Evolutionary conservation across 2,329 filamentous ascomycete species (phyloP).

Genomic region (Epichloe sibirici): DNA sequence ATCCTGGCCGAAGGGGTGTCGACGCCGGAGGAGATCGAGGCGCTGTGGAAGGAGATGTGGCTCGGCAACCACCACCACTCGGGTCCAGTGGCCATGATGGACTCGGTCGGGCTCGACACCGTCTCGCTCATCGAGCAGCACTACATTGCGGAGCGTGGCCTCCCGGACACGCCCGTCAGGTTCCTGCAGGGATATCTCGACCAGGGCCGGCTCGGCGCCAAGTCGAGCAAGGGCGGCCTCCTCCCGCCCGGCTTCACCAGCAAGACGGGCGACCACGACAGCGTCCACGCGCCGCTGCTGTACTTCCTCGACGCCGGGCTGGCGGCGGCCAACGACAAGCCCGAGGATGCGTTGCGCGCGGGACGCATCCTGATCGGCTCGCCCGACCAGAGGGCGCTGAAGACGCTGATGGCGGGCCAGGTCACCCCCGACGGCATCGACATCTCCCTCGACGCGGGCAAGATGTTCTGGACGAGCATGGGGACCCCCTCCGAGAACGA

Average conservation of each 20-base stretch:
- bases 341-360: constrained; percentile 1
- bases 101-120: constrained; percentile 39
- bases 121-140: constrained; percentile 39
- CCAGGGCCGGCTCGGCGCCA: constrained; percentile 33
- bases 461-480: constrained; percentile 41
- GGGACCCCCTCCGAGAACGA: constrained; percentile 26
- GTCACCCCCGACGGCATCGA: constrained; percentile 33
- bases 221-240: constrained; percentile 28
- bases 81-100: constrained; percentile 25
- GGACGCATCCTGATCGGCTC: constrained; percentile 10
- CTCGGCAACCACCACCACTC: constrained; percentile 5
- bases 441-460: constrained; percentile 17
- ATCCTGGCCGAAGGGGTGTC: constrained; percentile 39
- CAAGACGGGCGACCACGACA: not conserved
- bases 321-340: not conserved
- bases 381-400: constrained; percentile 2
- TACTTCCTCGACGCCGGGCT: constrained; percentile 20
- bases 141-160: constrained; percentile 36
- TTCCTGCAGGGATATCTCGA: constrained; percentile 33
- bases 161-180: constrained; percentile 29
- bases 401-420: constrained; percentile 14
- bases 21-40: constrained; percentile 35
- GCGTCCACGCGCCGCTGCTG: constrained; percentile 7
- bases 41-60: constrained; percentile 32
- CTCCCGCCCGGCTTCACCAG: constrained; percentile 15